Percentiles rank a stretch among this genome's conserved stretches.
These are phyloP conservation scores for Durusdinium trenchii DNA, from an alignment of 73 alveolate genomes.

Conservation along the genomic window DNA sequence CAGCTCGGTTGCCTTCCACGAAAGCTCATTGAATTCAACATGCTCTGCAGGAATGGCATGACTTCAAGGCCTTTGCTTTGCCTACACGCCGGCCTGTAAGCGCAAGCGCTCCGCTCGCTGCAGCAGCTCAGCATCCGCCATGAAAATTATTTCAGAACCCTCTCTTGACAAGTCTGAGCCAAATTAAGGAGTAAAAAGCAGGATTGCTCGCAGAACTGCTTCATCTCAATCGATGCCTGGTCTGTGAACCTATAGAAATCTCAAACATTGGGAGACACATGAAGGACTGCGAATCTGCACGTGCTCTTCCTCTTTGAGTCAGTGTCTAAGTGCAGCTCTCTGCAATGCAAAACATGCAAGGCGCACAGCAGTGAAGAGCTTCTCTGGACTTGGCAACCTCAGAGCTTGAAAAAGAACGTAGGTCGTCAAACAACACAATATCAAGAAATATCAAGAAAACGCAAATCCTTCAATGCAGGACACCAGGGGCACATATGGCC, in stretches of 20 bases:
- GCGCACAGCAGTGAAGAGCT: constrained; percentile 52
- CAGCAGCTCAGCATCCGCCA: constrained; percentile 54
- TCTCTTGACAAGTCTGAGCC: neutral
- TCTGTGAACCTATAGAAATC: no score
- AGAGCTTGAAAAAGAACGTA: neutral
- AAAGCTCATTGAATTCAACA: neutral
- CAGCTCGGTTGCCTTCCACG: constrained; percentile 72
- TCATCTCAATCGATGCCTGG: no score
- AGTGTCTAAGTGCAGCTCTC: neutral
- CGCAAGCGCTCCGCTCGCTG: constrained; percentile 89
- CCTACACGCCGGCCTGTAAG: neutral
- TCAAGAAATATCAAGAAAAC: no score
- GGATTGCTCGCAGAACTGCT: neutral
- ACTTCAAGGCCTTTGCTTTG: neutral
- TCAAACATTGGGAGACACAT: no score
- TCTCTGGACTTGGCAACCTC: constrained; percentile 81
- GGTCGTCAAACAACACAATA: no score
- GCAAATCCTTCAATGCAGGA: no score
- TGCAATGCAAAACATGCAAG: neutral
- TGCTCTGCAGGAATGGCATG: no score
- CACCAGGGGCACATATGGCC: neutral
- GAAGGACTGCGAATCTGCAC: no score
- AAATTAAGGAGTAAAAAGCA: neutral
- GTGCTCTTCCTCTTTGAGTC: no score
- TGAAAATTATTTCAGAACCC: neutral